These are phyloP conservation scores for Astragalus membranaceus DNA, from an alignment of 306 rosid genomes.

Conservation along the genomic window DNA sequence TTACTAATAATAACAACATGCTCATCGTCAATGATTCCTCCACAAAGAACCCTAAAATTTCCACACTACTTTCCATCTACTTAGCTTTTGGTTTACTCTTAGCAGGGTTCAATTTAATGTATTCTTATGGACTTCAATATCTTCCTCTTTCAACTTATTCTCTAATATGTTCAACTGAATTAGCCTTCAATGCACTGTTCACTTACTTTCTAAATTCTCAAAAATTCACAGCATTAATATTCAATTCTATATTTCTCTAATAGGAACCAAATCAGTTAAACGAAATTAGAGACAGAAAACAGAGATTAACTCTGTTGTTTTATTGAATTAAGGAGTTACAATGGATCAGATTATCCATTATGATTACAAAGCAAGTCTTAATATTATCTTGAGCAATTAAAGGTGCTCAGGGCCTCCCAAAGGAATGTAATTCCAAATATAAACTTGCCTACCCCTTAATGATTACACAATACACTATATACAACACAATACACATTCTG, in stretches of 20 bases:
- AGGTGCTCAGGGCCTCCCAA: no score
- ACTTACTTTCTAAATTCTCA: constrained; percentile 45
- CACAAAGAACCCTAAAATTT: constrained; percentile 18
- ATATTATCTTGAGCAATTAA: no score
- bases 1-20: not conserved
- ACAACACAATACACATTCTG: no score
- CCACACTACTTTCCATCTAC: constrained; percentile 16
- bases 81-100: constrained; percentile 33
- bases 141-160: constrained; percentile 54
- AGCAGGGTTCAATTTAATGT: constrained; percentile 42
- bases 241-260: constrained; percentile 50
- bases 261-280: no score
- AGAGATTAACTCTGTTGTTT: no score
- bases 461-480: no score
- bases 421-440: no score
- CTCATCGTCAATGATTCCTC: not conserved
- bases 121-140: constrained; percentile 50
- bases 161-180: constrained; percentile 46
- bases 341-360: no score
- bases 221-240: constrained; percentile 39
- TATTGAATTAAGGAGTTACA: no score
- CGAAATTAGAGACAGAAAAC: no score
- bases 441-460: no score
- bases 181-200: constrained; percentile 52
- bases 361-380: no score